Conservation (phyloP, 345 rosid species). For the Gossypioides kirkii region DNA sequence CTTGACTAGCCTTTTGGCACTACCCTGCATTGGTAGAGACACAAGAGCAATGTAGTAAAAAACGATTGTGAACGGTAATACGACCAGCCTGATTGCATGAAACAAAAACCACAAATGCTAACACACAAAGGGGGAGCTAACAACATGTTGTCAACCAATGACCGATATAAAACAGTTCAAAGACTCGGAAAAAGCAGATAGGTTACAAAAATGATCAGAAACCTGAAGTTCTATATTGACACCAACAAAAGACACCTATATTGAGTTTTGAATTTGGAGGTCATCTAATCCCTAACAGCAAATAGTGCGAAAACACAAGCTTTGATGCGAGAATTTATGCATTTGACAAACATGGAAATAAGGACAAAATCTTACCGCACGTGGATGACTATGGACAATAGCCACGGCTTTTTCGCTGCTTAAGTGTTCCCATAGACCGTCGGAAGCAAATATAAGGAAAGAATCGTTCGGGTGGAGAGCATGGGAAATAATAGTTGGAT, state of each 20-base stretch:
- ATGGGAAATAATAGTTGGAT: slow-evolving; percentile 60
- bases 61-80: too few species aligned
- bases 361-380: slow-evolving; percentile 44
- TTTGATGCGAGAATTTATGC: background rate
- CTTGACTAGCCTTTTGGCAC: slow-evolving; percentile 77
- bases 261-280: background rate
- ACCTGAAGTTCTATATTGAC: background rate
- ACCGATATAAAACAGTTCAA: background rate
- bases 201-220: background rate
- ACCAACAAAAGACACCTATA: background rate
- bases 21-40: slow-evolving; percentile 45
- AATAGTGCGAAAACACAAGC: background rate
- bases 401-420: slow-evolving; percentile 82
- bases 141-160: background rate
- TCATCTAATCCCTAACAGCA: slow-evolving; percentile 1
- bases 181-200: background rate
- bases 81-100: background rate
- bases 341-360: too few species aligned
- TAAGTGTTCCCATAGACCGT: slow-evolving; percentile 96
- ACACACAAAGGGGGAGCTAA: background rate
- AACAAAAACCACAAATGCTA: background rate
- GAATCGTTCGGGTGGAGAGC: slow-evolving; percentile 73
- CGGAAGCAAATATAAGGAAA: slow-evolving; percentile 88
- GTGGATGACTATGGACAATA: slow-evolving; percentile 73
- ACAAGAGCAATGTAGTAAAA: background rate